Percentiles rank a stretch among this genome's conserved stretches.
Conservation (phyloP, 371 early-diverging fungal genomes). For the Mucor lusitanicus region DNA sequence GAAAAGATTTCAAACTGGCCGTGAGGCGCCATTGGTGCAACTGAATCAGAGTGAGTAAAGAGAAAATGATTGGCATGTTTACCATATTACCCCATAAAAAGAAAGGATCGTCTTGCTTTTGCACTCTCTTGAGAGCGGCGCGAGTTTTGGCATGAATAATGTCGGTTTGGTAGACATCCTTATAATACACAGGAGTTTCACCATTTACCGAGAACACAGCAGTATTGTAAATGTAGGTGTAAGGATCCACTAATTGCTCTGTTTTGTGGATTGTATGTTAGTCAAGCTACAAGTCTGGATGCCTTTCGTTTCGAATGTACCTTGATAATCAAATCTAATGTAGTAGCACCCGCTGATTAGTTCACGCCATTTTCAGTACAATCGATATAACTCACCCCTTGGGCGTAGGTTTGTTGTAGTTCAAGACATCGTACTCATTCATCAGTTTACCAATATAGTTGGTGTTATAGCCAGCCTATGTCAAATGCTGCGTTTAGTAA, state of each 20-base stretch:
- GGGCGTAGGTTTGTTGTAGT: constrained; percentile 43
- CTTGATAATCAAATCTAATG: constrained; percentile 32
- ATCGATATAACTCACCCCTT: constrained; percentile 27
- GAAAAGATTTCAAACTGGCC: constrained; percentile 36
- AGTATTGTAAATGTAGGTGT: constrained; percentile 58
- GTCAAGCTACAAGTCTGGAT: not conserved
- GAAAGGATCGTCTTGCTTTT: constrained; percentile 55
- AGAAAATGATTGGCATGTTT: not conserved
- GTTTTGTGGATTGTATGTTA: not conserved
- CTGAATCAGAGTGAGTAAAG: not conserved
- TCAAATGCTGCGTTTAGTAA: not conserved
- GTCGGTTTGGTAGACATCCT: constrained; percentile 62
- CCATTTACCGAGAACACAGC: constrained; percentile 65
- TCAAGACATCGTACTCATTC: constrained; percentile 51
- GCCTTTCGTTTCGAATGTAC: not conserved
- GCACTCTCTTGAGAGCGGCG: constrained; percentile 46
- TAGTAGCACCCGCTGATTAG: not conserved
- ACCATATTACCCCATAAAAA: constrained; percentile 45
- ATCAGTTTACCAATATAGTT: constrained; percentile 71
- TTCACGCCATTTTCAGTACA: not conserved
- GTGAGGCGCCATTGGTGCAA: constrained; percentile 39
- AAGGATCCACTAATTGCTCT: constrained; percentile 66
- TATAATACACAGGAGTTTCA: constrained; percentile 49
- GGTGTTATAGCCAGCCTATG: constrained; percentile 57
- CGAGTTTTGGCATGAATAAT: constrained; percentile 61